phyloP scores from a whole-genome alignment of 2,329 filamentous ascomycete genomes.

The Lomentospora prolificans region DNA sequence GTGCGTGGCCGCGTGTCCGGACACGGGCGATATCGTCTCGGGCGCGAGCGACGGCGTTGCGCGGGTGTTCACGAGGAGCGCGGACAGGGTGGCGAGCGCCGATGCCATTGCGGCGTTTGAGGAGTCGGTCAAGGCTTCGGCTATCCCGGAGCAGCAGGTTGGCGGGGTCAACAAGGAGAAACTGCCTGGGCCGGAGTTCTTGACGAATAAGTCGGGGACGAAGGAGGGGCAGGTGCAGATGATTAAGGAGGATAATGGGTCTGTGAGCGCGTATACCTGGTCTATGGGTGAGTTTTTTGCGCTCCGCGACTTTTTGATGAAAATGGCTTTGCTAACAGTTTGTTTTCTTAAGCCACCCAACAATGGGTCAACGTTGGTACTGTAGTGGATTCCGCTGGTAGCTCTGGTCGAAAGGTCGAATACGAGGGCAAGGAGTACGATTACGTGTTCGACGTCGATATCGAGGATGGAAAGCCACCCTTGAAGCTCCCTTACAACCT shows the following conservation, averaged over 20 bases:
- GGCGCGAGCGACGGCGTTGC: constrained; percentile 83
- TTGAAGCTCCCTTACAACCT: constrained; percentile 92
- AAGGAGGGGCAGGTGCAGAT: constrained; percentile 95
- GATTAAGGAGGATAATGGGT: constrained; percentile 74
- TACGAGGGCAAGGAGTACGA: constrained; percentile 86
- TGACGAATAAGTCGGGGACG: constrained; percentile 73
- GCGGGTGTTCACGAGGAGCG: constrained; percentile 69
- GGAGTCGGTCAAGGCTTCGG: constrained; percentile 68
- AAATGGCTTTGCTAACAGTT: too few species aligned
- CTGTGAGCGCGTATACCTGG: constrained; percentile 82
- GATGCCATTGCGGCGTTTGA: constrained; percentile 66
- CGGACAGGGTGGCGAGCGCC: constrained; percentile 58
- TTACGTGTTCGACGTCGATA: constrained; percentile 93
- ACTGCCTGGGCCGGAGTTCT: constrained; percentile 77
- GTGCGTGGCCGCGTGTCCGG: constrained; percentile 72
- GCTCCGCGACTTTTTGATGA: too few species aligned
- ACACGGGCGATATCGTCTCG: constrained; percentile 86
- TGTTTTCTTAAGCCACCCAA: constrained; percentile 49
- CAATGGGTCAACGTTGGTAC: constrained; percentile 89
- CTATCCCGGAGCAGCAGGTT: constrained; percentile 79
- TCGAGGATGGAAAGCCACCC: constrained; percentile 86
- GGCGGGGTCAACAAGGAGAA: constrained; percentile 85
- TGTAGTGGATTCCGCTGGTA: constrained; percentile 80
- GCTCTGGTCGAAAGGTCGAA: constrained; percentile 65
- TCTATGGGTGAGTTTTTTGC: constrained; percentile 46